Percentiles rank a stretch among this genome's conserved stretches.
Conservation (phyloP, 352 stramenopile species). For the Phytopythium cucurbitacearum region DNA sequence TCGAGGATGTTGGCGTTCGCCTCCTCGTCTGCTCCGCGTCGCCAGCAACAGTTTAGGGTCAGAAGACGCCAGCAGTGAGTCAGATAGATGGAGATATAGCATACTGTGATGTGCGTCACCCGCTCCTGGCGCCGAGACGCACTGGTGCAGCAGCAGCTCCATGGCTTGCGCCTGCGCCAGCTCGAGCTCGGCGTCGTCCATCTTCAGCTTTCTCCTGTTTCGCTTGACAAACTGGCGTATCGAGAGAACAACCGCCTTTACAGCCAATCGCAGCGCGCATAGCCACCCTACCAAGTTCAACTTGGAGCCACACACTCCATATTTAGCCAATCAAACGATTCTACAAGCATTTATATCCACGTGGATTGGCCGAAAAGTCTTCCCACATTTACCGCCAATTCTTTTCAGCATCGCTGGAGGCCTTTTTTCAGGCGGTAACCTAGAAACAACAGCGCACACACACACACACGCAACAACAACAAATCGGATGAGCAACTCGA, state of each 20-base stretch:
- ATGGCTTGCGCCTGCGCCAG: conserved; percentile 45
- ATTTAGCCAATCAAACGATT: too few relatives aligned
- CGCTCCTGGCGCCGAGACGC: conserved; percentile 13
- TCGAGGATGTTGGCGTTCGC: conserved; percentile 55
- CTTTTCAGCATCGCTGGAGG: too few relatives aligned
- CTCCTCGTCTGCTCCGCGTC: conserved; percentile 4
- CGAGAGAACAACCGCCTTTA: background rate
- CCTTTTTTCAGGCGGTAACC: too few relatives aligned
- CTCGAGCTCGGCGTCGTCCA: conserved; percentile 30
- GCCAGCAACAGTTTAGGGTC: background rate
- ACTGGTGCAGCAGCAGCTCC: conserved; percentile 58
- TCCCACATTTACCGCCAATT: too few relatives aligned
- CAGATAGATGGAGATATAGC: background rate
- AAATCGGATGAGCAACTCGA: conserved; percentile 1
- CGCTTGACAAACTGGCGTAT: background rate
- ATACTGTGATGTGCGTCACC: background rate
- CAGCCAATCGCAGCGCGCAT: background rate
- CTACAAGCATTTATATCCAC: too few relatives aligned
- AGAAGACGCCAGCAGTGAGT: background rate
- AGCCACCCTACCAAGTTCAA: background rate
- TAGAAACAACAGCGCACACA: too few relatives aligned
- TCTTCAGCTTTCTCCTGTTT: too few relatives aligned
- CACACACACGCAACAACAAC: background rate
- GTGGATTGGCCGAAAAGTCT: too few relatives aligned
- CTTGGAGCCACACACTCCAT: background rate